Evolutionary conservation across 768 basidiomycete genomes (phyloP), one percentile per base, ranked within the genome.

Genomic region (Mycena metata): DNA sequence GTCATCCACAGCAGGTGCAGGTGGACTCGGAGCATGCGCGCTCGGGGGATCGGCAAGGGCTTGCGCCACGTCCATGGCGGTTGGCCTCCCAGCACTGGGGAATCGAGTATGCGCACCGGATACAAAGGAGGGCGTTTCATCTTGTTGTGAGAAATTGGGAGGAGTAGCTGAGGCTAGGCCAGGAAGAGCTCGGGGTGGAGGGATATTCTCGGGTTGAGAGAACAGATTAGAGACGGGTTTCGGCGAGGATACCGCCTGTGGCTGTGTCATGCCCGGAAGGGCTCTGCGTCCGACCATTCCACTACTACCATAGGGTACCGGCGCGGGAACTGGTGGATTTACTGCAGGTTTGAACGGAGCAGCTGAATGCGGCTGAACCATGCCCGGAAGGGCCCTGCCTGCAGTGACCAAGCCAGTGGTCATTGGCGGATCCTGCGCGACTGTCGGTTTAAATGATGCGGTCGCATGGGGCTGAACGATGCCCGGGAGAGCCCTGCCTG

Each of bases 61-160:
- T 75, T 90, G 90, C 3, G 91, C 91, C 13, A 94, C 87, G 46
- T 94, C 91, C 93, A 94, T 94, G 24, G 89, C 91, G 16, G 89
- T 88, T 21, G 90, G 87, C 66, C 93, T 88, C 17, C 91, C 91
- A 7, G 91, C 86, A 73, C 88, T 92, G 6, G 91, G 88, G 58
- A 90, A 90, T 23, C 91, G 88, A 50, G 79, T 65, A 72, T 85
- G 86, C 58, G 83, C 84, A 5, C 79, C 74, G 7, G 86, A 82
- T 1, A 84, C 78, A 5, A 74, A 69, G 2, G 78, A 69, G 23
- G 76, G 43, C 26, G 58, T 58, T 43, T 68, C 77, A 5, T 81
- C 79, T 60, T 72, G 52, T 24, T 71, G 69, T 24, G 59, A 46
- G 24, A 33, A 30, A 56, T 30, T 41, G 35, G 57, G 51, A 55